Evolutionary conservation across 2,329 filamentous ascomycete species (phyloP).

Genomic region (Aureobasidium sp.): DNA sequence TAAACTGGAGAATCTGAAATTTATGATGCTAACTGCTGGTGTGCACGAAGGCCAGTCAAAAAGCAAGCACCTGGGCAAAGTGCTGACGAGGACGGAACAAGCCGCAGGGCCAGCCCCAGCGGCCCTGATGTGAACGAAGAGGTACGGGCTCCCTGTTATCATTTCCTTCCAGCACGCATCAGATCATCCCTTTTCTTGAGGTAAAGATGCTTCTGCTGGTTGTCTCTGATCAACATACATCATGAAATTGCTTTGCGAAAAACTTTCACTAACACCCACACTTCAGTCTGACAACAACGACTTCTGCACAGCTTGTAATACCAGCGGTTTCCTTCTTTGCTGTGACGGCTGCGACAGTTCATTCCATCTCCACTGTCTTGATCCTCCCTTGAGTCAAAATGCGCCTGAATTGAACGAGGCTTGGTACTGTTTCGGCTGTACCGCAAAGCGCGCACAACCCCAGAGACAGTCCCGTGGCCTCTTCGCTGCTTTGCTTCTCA

Average conservation of each 20-base stretch:
- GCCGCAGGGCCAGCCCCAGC: constrained; percentile 57
- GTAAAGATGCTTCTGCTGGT: constrained; percentile 1
- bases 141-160: constrained; percentile 43
- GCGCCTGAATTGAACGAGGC: constrained; percentile 50
- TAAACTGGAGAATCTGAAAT: not conserved
- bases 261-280: constrained; percentile 32
- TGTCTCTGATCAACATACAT: not conserved
- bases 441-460: constrained; percentile 34
- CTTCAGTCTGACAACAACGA: constrained; percentile 66
- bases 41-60: constrained; percentile 59
- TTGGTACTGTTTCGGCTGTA: constrained; percentile 78
- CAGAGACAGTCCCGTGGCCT: constrained; percentile 41
- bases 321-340: constrained; percentile 78
- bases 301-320: constrained; percentile 78
- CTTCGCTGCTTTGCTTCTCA: constrained; percentile 58
- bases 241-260: constrained; percentile 5
- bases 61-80: constrained; percentile 63
- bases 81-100: constrained; percentile 59
- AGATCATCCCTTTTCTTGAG: constrained; percentile 27
- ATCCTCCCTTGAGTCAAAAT: constrained; percentile 60
- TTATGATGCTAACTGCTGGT: not conserved
- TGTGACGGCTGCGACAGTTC: constrained; percentile 88
- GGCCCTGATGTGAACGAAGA: constrained; percentile 52
- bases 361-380: constrained; percentile 83
- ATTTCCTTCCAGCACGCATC: constrained; percentile 33